phyloP scores from a whole-genome alignment of 2,329 filamentous ascomycete genomes.

The Botrytis elliptica region DNA sequence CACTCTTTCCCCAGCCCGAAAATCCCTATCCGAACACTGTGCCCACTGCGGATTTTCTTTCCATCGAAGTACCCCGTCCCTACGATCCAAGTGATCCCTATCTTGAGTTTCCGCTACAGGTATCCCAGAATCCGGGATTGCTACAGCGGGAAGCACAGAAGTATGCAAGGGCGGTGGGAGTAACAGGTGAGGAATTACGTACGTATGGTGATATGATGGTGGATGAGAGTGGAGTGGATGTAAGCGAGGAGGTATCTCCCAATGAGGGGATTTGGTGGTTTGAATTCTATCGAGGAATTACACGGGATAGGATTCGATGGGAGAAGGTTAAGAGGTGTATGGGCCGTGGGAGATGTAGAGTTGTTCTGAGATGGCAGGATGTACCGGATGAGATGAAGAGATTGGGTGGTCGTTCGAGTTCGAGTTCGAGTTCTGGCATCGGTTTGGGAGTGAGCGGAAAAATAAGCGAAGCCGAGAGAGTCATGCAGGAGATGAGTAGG shows the following conservation, averaged over 20 bases:
- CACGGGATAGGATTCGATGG: slow-evolving; percentile 28
- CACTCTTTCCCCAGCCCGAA: not conserved
- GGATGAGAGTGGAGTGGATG: not conserved
- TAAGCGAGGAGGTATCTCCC: slow-evolving; percentile 14
- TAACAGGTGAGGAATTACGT: not conserved
- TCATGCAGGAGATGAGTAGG: not conserved
- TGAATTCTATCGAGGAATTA: slow-evolving; percentile 23
- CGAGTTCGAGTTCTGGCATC: not conserved
- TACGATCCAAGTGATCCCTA: not conserved
- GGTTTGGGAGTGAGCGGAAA: not conserved
- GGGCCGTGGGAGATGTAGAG: slow-evolving; percentile 30
- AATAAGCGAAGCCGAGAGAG: not conserved
- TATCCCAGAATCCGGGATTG: not conserved
- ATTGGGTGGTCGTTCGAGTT: not conserved
- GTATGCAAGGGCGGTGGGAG: not conserved
- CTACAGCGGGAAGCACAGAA: not conserved
- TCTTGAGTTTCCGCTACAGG: not conserved
- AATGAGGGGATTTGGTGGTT: slow-evolving; percentile 31
- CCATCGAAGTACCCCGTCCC: not conserved
- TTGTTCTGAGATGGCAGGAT: slow-evolving; percentile 31
- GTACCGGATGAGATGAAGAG: not conserved
- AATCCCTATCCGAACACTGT: not conserved
- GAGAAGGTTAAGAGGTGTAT: slow-evolving; percentile 28
- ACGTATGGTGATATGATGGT: not conserved
- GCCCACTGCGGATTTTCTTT: not conserved